These are phyloP conservation scores for Spiraea crenata DNA, from an alignment of 331 rosid species.

Conservation along the genomic window DNA sequence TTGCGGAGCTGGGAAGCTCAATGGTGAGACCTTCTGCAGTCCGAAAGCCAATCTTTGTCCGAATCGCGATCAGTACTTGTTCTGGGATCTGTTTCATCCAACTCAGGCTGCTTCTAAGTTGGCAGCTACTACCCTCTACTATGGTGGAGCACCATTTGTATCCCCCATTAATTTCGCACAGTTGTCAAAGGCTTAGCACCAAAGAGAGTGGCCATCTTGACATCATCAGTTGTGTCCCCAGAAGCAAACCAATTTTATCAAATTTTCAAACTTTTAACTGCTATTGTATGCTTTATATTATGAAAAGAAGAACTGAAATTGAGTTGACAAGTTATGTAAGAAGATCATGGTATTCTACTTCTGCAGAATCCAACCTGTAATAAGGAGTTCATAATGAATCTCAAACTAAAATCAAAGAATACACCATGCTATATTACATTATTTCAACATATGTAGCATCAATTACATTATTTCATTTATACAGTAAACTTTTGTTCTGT, in stretches of 20 bases:
- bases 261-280: not conserved
- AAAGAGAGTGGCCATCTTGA: not conserved
- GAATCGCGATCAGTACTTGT: conserved; percentile 7
- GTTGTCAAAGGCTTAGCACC: conserved; percentile 17
- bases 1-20: conserved; percentile 32
- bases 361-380: not conserved
- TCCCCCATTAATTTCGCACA: conserved; percentile 25
- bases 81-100: conserved; percentile 37
- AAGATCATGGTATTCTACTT: not conserved
- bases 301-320: not conserved
- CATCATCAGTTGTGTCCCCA: not conserved
- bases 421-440: too few relatives aligned
- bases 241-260: not conserved
- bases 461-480: too few relatives aligned
- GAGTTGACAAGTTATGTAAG: not conserved
- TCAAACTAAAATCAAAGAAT: not conserved
- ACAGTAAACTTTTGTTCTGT: not conserved
- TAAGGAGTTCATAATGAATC: not conserved
- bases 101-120: conserved; percentile 25
- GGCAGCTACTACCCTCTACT: conserved; percentile 20
- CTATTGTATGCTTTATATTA: not conserved
- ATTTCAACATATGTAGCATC: not conserved
- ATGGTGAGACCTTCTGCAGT: conserved; percentile 21
- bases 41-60: conserved; percentile 14
- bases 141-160: conserved; percentile 16